Evolutionary conservation across 2,329 filamentous ascomycete species (phyloP).

Genomic region (Chaetoscypha palmicola): DNA sequence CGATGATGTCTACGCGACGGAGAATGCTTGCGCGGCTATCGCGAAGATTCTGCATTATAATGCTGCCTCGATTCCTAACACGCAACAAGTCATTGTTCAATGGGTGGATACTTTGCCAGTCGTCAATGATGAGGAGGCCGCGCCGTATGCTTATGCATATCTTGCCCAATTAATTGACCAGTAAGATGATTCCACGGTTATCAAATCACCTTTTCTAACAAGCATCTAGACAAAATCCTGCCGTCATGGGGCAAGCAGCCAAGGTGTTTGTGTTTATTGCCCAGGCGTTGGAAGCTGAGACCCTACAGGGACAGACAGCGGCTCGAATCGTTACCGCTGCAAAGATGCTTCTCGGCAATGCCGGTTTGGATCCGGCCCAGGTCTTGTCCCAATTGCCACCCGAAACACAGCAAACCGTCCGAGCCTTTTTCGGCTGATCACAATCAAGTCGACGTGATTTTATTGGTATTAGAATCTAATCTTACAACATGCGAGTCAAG

Average conservation of each 20-base stretch:
- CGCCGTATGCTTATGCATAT: conserved; percentile 92
- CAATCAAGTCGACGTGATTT: too few species aligned
- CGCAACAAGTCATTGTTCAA: conserved; percentile 67
- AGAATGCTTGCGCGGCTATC: conserved; percentile 94
- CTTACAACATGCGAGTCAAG: too few species aligned
- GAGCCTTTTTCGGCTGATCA: conserved; percentile 65
- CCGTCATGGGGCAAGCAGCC: conserved; percentile 67
- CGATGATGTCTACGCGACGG: conserved; percentile 93
- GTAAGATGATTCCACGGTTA: conserved; percentile 50
- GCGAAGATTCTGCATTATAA: conserved; percentile 97
- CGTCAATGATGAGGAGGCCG: conserved; percentile 92
- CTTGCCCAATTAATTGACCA: conserved; percentile 85
- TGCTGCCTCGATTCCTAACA: conserved; percentile 64
- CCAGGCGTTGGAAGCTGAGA: conserved; percentile 84
- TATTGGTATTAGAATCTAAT: too few species aligned
- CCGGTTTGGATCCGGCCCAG: conserved; percentile 68
- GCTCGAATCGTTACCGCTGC: conserved; percentile 68
- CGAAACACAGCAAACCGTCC: conserved; percentile 74
- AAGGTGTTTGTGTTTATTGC: conserved; percentile 81
- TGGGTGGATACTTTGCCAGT: conserved; percentile 92
- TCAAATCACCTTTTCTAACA: conserved; percentile 16
- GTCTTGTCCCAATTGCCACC: conserved; percentile 68
- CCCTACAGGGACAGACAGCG: conserved; percentile 77
- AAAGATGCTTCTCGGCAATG: conserved; percentile 67
- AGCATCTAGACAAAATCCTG: conserved; percentile 69